Percentiles rank a stretch among this genome's conserved stretches.
These are phyloP conservation scores for Aspergillus heteromorphus DNA, from an alignment of 495 filamentous ascomycete species.

Conservation along the genomic window DNA sequence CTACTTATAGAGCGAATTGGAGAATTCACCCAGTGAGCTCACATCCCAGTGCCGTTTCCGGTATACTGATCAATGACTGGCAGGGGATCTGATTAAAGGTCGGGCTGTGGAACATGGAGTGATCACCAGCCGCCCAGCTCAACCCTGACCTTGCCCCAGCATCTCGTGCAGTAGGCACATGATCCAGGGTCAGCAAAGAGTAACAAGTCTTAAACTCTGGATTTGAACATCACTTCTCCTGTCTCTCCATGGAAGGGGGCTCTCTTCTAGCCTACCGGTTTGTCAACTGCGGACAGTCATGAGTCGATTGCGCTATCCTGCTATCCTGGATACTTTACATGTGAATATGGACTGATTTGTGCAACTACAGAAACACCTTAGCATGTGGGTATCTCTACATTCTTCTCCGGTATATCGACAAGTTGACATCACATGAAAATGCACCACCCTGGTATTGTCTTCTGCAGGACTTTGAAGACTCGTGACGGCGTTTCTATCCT, in stretches of 20 bases:
- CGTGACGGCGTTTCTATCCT: too few relatives aligned
- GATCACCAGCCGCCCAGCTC: too few relatives aligned
- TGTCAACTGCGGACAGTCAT: not conserved
- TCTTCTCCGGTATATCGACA: too few relatives aligned
- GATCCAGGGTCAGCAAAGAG: too few relatives aligned
- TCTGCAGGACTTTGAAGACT: too few relatives aligned
- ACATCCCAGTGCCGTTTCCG: not conserved
- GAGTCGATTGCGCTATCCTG: not conserved
- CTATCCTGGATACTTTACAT: not conserved
- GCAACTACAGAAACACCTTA: not conserved
- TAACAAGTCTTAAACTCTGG: too few relatives aligned
- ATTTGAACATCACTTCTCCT: too few relatives aligned
- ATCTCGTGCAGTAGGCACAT: too few relatives aligned
- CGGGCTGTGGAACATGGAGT: not conserved
- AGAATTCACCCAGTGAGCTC: not conserved
- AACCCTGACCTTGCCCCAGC: too few relatives aligned
- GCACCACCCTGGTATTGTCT: too few relatives aligned
- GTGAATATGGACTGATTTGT: not conserved
- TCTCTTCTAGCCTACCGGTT: not conserved
- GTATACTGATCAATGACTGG: not conserved
- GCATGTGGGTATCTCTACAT: not conserved
- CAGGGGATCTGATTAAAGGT: not conserved
- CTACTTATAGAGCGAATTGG: not conserved
- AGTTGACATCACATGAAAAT: not conserved
- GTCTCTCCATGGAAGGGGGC: not conserved